Evolutionary conservation across 768 basidiomycete genomes (phyloP), one percentile per base, ranked within the genome.

Genomic region (Suillus variegatus): DNA sequence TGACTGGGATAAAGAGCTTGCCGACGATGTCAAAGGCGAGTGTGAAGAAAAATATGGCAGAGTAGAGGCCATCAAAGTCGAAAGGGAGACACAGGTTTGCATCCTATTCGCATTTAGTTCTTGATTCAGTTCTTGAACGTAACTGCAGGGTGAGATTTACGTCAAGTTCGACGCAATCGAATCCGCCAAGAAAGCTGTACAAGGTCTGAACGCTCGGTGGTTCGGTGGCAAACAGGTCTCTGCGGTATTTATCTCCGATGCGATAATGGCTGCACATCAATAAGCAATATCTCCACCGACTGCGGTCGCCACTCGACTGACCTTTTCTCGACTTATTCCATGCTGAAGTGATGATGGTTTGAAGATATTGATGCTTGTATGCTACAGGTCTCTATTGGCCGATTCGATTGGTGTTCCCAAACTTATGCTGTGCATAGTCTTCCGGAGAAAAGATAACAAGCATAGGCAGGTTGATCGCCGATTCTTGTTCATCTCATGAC

Each of bases 1-100:
- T 54, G 93, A 98, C 73, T 99, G 97, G 97, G 94, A 99, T 73
- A 92, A 87, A 67, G 97, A 99, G 65, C 90, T 99, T 55, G 93
- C 89, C 62, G 95, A 98, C 20, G 97, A 99, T 74, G 95, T 99
- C 74, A 97, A 94, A 80, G 86, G 87, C 66, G 97, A 99, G 83
- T 92, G 93, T 70, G 92, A 95, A 78, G 81, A 81, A 64, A 96
- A 97, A 79, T 99, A 97, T 73, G 97, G 97, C 60, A 79, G 77
- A 56, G 94, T 99, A 28, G 83, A 87, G 55, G 88, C 89, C 44
- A 94, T 99, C 82, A 95, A 94, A 74, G 87, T 99, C 32, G 94
- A 96, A 74, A 96, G 88, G 79, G 95, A 99, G 68, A 92, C 94
- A 46, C 89, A 95, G 84, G 97, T 96, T 65, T 65, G 86, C 74